Conservation (phyloP, 345 rosid genomes). For the Euclidium syriacum region DNA sequence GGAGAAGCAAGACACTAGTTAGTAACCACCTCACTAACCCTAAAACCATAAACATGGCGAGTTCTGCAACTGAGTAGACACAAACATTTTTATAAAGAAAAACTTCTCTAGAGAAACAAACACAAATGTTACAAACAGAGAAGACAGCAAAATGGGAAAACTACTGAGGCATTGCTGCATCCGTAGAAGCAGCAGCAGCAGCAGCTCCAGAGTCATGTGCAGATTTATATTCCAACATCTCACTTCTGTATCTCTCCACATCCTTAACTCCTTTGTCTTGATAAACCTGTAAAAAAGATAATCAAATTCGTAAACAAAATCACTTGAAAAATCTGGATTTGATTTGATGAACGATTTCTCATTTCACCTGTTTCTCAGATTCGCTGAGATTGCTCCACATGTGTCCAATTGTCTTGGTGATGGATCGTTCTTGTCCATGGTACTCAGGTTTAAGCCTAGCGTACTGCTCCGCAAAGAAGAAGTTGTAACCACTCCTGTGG, state of each 20-base stretch:
- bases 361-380: constrained; percentile 67
- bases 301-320: not conserved
- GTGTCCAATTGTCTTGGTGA: constrained; percentile 60
- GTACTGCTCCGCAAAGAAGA: constrained; percentile 66
- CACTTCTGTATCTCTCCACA: constrained; percentile 64
- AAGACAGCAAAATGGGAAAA: constrained; percentile 5
- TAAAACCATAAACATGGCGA: constrained; percentile 21
- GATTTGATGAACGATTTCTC: not conserved
- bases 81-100: not conserved
- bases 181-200: constrained; percentile 48
- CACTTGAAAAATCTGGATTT: not conserved
- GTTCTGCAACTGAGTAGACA: not conserved
- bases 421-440: constrained; percentile 52
- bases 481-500: constrained; percentile 72
- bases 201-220: constrained; percentile 49
- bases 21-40: constrained; percentile 17
- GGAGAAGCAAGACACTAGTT: not conserved
- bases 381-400: constrained; percentile 68
- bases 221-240: constrained; percentile 59
- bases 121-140: constrained; percentile 10
- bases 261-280: constrained; percentile 69
- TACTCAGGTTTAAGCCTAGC: constrained; percentile 53
- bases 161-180: constrained; percentile 27
- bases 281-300: constrained; percentile 41
- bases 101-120: constrained; percentile 6